Evolutionary conservation across 2,329 filamentous ascomycete genomes (phyloP).

Genomic region (Beauveria medogensis): DNA sequence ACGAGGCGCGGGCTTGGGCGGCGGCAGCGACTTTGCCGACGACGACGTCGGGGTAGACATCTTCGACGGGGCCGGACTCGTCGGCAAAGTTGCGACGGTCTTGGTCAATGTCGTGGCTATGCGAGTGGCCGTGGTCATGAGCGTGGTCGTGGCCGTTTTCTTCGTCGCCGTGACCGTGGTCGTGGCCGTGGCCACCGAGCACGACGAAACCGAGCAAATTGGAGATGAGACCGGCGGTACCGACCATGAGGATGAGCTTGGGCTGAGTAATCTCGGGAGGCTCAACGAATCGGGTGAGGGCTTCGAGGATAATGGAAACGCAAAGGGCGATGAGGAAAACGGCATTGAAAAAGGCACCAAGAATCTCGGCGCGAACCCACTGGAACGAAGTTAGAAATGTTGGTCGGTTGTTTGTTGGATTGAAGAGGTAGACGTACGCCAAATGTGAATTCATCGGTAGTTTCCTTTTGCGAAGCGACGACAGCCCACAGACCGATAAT

Average conservation of each 20-base stretch:
- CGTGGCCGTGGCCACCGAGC: conserved; percentile 80
- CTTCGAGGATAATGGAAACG: conserved; percentile 92
- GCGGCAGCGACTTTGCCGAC: conserved; percentile 39
- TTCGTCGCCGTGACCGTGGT: conserved; percentile 26
- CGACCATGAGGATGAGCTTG: conserved; percentile 80
- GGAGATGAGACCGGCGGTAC: conserved; percentile 74
- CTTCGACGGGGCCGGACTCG: conserved; percentile 49
- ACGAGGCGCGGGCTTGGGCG: conserved; percentile 21
- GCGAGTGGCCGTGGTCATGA: conserved; percentile 22
- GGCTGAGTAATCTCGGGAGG: conserved; percentile 82
- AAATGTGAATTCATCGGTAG: conserved; percentile 90
- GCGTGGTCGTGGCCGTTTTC: conserved; percentile 23
- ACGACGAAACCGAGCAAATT: conserved; percentile 86
- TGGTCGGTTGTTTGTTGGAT: background rate
- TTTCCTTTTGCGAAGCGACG: conserved; percentile 73
- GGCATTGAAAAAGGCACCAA: conserved; percentile 93
- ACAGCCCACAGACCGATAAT: conserved; percentile 94
- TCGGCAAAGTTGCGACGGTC: conserved; percentile 45
- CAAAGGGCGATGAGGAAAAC: conserved; percentile 96
- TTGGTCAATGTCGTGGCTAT: conserved; percentile 40
- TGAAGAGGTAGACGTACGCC: conserved; percentile 51
- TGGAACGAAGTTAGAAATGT: conserved; percentile 25
- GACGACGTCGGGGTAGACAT: conserved; percentile 55
- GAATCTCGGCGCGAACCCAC: conserved; percentile 96
- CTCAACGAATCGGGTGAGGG: conserved; percentile 83